Base-by-base conservation (phyloP, 768 basidiomycete genomes). In the Serendipita vermifera region DNA sequence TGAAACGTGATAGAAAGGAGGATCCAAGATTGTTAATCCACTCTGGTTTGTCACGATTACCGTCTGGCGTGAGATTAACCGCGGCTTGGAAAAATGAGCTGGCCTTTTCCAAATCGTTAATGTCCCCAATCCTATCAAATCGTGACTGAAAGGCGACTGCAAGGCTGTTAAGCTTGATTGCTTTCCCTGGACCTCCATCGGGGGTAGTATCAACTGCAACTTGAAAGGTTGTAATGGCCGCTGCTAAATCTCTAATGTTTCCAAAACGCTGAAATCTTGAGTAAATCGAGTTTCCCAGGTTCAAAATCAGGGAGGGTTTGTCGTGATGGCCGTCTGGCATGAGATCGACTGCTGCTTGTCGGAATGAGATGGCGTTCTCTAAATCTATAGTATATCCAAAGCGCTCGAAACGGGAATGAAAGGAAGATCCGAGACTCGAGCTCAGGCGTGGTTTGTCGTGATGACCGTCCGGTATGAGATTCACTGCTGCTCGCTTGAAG, bases 51-150 rank as follows among this genome's bases (percentile, higher is more conserved):
- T 38, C 11, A 38, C 13, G 36, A 38, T 17, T 13, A 17, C 53
- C 55, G 26, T 60, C 39, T 35, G 63, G 60, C 32, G 58, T 56
- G 13, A 61, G 27, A 33, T 55, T 4, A 5, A 66, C 53, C 7
- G 60, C 60, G 32, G 46, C 36, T 27, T 59, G 20, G 15, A 57
- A 54, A n/a, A 29, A 13, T 5, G 53, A 38, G 13, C 62, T 65
- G 1, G 60, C 59, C 33, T 57, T 32, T 40, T 69, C 61, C 29
- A 72, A 32, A 55, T 70, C 67, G 48, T 58, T 55, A 20, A 57
- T 35, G 13, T 62, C 55, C 2, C 66, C 62, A 3, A 63, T 56
- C 14, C 54, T 20, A 29, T 65, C 62, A 59, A 63, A 71, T 20
- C 57, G 64, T 58, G 29, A 3, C 20, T 57, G 48, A 24, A 68